Base-by-base conservation (phyloP, 805 yeast genomes). In the Saturnispora quitensis region DNA sequence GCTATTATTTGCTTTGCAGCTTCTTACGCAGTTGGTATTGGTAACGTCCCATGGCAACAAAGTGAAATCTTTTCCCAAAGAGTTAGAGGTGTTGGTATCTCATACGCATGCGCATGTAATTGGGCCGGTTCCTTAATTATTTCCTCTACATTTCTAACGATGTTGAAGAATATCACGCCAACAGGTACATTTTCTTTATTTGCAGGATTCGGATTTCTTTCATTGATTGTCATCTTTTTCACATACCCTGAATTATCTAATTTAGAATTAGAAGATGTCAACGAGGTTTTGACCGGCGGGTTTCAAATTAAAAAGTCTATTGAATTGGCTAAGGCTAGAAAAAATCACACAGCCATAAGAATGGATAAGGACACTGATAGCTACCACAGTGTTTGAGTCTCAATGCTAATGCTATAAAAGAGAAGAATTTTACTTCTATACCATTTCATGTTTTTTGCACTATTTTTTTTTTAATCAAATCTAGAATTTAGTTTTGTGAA, bases 11-110 rank as follows among this genome's bases (percentile, higher is more conserved):
- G 81, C 40, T 93, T 74, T 64, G 97, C 90, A 45, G 97, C 96
- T 3, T 81, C 84, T 50, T 91, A 90, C 66, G 96, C 97, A 47
- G 73, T 88, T 58, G 98, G 98, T 59, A 87, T 90, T 59, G 99
- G 99, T 70, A 90, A 91, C 67, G 93, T 89, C 51, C 97, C 98
- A 52, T 91, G 99, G 99, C 96, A 91, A 65, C 97, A 93, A 65
- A 85, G 91, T 52, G 99, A 91, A 69, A 73, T 91, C 63, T 89
- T 93, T 72, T 93, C 97, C 35, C 96, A 90, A 74, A 79, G 82
- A 55, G 97, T 91, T 34, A 81, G 99, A 66, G 95, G 96, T 53
- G 76, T 89, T 45, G 98, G 98, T 55, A 82, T 89, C 9, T 87
- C 96, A 53, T 84, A 80, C 62, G 89, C 97, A 2, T 88, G 97